Evolutionary conservation across 352 stramenopile species (phyloP), one percentile per base, ranked within the genome.

Genomic region (Phytophthora syringae): DNA sequence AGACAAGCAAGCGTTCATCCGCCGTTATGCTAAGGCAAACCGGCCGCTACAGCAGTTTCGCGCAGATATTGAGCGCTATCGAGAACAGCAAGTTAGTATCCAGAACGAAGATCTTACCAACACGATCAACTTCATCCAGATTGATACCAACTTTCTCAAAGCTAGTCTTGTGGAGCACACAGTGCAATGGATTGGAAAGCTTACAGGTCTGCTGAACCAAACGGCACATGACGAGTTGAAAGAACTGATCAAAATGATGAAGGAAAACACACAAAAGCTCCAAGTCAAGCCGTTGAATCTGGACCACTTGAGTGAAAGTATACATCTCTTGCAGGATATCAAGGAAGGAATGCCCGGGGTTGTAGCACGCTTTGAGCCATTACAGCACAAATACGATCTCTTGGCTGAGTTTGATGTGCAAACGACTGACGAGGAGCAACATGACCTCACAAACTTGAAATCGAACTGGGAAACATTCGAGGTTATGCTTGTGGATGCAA

Each of bases 101-200:
- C 80, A 97, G 53, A 96, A 93, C 12, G 92, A 98, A 77, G 89
- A 98, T 39, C 58, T 96, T 24, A 95, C 82, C 2, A 96, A 97
- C 70, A 97, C 86, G 16, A 97, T 98, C 64, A 98, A 98, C 67
- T 98, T 98, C 47, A 97, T 98, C 43, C 90, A 98, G 60, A 96
- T 98, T 61, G 94, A 98, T 72, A 98, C 91, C 18, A 95, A 96
- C 32, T 90, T 89, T 36, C 70, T 98, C 39, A 99, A 99, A 62
- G 75, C 84, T 5, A 90, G 81, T 56, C 77, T 99, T 11, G 82
- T 98, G 1, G 82, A 94, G 34, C 93, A 98, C 66, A 98, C 91
- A 3, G 85, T 97, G 7, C 87, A 98, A 48, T 98, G 90, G 90
- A 97, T 98, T 55, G 83, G 84, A 10, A 98, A 98, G 68, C 82